Conservation (phyloP, 2,329 filamentous ascomycete genomes). For the Raffaelea ambrosiae region DNA sequence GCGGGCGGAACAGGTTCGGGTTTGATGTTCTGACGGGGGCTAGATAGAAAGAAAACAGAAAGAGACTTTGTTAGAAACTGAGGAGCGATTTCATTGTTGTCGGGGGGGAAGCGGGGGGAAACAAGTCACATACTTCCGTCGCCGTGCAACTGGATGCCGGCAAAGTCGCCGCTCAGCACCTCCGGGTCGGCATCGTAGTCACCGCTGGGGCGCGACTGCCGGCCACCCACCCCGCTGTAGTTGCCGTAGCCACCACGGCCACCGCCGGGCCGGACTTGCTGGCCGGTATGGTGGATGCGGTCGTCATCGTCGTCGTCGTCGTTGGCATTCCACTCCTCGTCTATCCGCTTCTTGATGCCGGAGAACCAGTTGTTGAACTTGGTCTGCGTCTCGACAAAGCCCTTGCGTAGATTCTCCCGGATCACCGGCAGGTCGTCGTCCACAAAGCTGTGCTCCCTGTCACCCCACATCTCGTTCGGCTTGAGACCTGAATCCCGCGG, state of each 20-base stretch:
- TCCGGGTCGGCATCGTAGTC: slow-evolving; percentile 96
- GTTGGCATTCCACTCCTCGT: slow-evolving; percentile 74
- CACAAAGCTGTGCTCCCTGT: slow-evolving; percentile 80
- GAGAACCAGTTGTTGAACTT: slow-evolving; percentile 92
- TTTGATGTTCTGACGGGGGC: slow-evolving; percentile 59
- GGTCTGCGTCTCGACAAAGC: slow-evolving; percentile 86
- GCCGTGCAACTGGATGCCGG: slow-evolving; percentile 53
- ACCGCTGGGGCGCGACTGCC: slow-evolving; percentile 58
- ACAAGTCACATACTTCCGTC: slow-evolving; percentile 48
- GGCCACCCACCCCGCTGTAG: slow-evolving; percentile 41
- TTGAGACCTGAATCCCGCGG: slow-evolving; percentile 42
- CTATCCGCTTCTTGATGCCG: slow-evolving; percentile 84
- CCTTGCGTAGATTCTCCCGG: slow-evolving; percentile 85
- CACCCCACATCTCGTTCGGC: slow-evolving; percentile 51
- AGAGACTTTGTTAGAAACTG: too few species aligned
- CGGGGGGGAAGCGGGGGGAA: background rate
- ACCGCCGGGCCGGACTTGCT: slow-evolving; percentile 13
- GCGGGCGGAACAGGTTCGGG: slow-evolving; percentile 70
- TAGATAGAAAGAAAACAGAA: slow-evolving; percentile 15
- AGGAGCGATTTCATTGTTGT: too few species aligned
- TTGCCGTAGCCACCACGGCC: slow-evolving; percentile 31
- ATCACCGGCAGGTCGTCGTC: slow-evolving; percentile 95
- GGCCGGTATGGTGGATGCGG: slow-evolving; percentile 8
- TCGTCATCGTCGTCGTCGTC: slow-evolving; percentile 40
- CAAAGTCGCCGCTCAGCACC: slow-evolving; percentile 84